phyloP scores from a whole-genome alignment of 306 rosid genomes.

The Cucurbita moschata region DNA sequence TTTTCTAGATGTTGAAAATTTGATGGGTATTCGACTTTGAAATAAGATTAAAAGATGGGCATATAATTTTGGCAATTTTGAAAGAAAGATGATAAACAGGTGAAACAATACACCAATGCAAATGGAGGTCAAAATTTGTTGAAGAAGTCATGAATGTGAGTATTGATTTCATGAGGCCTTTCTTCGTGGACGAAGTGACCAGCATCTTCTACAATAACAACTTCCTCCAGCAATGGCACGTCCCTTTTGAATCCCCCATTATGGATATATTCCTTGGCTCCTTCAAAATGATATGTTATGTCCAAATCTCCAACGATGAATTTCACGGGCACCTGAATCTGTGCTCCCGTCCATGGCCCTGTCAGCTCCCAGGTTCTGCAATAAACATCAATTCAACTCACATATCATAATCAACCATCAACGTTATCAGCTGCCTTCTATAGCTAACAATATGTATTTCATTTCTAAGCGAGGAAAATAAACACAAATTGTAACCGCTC shows the following conservation, averaged over 20 bases:
- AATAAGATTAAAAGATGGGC: too few relatives aligned
- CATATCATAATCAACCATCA: background rate
- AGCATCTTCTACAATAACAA: background rate
- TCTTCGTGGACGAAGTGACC: background rate
- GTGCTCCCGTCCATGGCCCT: background rate
- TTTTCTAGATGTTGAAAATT: too few relatives aligned
- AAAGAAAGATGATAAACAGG: background rate
- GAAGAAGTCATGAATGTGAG: background rate
- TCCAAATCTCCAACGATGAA: background rate
- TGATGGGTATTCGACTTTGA: too few relatives aligned
- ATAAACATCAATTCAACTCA: background rate
- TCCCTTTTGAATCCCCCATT: background rate
- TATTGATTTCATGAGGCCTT: background rate
- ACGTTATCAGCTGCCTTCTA: background rate
- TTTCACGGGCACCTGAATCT: background rate
- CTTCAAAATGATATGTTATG: background rate
- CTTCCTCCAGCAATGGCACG: background rate
- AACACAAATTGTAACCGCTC: background rate
- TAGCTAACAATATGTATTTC: background rate
- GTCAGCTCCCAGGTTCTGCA: constrained; percentile 1
- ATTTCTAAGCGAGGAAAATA: background rate
- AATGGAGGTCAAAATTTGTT: background rate
- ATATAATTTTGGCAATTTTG: too few relatives aligned
- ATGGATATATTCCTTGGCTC: background rate
- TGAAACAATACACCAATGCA: background rate